Conservation (phyloP, 441 rosid genomes). For the Raphanus hybrid region DNA sequence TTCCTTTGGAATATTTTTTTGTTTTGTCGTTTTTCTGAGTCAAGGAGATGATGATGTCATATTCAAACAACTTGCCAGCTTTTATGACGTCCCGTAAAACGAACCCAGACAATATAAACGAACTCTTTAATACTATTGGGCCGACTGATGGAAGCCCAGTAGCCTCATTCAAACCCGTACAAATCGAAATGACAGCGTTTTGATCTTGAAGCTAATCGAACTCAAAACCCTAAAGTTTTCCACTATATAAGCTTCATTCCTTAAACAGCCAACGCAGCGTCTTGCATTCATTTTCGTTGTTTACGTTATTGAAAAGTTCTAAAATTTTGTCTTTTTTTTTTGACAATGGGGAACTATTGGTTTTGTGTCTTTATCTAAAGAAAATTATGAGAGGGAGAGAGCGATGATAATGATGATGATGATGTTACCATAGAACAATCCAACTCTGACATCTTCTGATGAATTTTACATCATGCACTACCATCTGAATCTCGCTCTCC, state of each 20-base stretch:
- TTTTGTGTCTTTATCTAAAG: not conserved
- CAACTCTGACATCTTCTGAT: slow-evolving; percentile 39
- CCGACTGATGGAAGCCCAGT: slow-evolving; percentile 17
- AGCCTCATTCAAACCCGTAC: not conserved
- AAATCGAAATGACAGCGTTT: not conserved
- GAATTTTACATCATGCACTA: slow-evolving; percentile 45
- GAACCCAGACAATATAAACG: not conserved
- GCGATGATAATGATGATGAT: slow-evolving; percentile 44
- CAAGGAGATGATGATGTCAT: slow-evolving; percentile 2
- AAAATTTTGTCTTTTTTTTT: too few relatives aligned
- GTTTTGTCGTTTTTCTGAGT: not conserved
- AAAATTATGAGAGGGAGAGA: not conserved
- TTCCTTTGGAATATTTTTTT: not conserved
- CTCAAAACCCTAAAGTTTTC: slow-evolving; percentile 29
- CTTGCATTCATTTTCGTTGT: not conserved
- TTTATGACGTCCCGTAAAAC: not conserved
- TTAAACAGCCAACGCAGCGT: not conserved
- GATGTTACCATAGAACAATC: slow-evolving; percentile 46
- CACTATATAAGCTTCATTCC: slow-evolving; percentile 16
- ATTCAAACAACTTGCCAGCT: slow-evolving; percentile 22
- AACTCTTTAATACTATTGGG: slow-evolving; percentile 15
- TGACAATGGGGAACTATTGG: not conserved
- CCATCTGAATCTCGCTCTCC: slow-evolving; percentile 44
- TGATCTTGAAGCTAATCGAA: not conserved
- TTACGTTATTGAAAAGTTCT: not conserved